Percentiles rank a stretch among this genome's conserved stretches.
Conservation (phyloP, 1,284 basidiomycete species). For the Rhodotorula sp. region DNA sequence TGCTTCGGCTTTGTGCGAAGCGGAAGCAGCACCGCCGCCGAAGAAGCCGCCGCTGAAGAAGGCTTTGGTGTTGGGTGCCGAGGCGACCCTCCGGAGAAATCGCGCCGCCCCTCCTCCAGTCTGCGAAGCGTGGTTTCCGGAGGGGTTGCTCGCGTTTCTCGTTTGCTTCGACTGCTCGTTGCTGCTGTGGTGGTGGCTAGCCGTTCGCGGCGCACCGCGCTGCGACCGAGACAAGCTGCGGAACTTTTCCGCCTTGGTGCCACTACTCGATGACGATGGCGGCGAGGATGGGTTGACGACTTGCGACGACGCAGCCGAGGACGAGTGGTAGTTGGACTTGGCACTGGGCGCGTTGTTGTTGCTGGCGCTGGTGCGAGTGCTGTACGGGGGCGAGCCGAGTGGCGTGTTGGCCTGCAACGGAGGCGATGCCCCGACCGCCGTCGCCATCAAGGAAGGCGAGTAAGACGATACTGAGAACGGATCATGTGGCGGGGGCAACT, state of each 20-base stretch:
- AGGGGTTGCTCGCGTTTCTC: constrained; percentile 14
- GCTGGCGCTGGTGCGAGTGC: not conserved
- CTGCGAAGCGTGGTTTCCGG: not conserved
- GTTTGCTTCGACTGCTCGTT: not conserved
- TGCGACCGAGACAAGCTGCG: constrained; percentile 23
- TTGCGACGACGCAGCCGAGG: not conserved
- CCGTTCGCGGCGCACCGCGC: not conserved
- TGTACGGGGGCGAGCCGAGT: not conserved
- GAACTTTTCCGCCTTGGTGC: constrained; percentile 17
- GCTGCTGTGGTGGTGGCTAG: not conserved
- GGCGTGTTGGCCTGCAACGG: not conserved
- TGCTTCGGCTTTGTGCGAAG: too few relatives aligned
- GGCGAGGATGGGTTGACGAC: not conserved
- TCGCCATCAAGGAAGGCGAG: not conserved
- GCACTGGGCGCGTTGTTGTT: not conserved
- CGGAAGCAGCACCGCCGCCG: constrained; percentile 8
- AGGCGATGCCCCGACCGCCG: not conserved
- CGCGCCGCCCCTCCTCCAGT: constrained; percentile 49
- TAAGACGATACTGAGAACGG: not conserved
- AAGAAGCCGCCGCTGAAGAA: constrained; percentile 58
- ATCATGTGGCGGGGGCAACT: not conserved
- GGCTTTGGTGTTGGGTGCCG: constrained; percentile 92
- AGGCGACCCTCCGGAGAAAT: constrained; percentile 90
- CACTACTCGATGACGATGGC: constrained; percentile 1
- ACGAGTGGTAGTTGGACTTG: not conserved